Percentiles rank a stretch among this genome's conserved stretches.
Evolutionary conservation across 768 basidiomycete species (phyloP).

Genomic region (Naematelia encephala): DNA sequence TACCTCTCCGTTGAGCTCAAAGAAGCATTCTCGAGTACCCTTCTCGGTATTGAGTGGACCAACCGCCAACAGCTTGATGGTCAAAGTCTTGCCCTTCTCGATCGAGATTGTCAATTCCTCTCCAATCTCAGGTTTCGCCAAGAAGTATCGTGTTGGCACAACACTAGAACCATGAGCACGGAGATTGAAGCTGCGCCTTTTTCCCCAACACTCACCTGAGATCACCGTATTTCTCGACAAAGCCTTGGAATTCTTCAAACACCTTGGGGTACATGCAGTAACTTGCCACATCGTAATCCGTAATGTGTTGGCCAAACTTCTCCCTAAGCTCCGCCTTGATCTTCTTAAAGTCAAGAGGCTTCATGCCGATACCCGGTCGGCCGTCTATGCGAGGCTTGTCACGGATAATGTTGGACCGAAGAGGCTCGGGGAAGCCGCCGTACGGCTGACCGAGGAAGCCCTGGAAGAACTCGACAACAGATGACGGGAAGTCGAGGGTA

Average conservation of each 20-base stretch:
- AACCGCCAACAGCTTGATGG: conserved; percentile 91
- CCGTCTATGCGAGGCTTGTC: conserved; percentile 90
- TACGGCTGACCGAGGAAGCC: conserved; percentile 97
- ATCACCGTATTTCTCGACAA: conserved; percentile 93
- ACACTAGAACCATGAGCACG: conserved; percentile 59
- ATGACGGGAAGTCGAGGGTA: conserved; percentile 90
- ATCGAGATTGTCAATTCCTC: conserved; percentile 97
- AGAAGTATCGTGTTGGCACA: conserved; percentile 94
- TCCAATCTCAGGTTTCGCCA: conserved; percentile 82
- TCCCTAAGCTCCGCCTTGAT: conserved; percentile 87
- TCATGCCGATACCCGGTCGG: conserved; percentile 83
- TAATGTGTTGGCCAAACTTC: conserved; percentile 93
- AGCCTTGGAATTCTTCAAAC: conserved; percentile 94
- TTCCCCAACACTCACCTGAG: conserved; percentile 62
- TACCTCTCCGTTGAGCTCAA: conserved; percentile 95
- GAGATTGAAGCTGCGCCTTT: conserved; percentile 11
- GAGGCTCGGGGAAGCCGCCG: conserved; percentile 97
- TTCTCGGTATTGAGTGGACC: conserved; percentile 88
- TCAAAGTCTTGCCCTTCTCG: conserved; percentile 79
- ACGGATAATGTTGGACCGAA: conserved; percentile 86
- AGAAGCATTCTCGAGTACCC: conserved; percentile 95
- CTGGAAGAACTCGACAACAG: conserved; percentile 85
- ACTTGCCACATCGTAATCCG: conserved; percentile 85
- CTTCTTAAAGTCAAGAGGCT: conserved; percentile 89
- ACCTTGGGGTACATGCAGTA: conserved; percentile 99